Percentiles rank a stretch among this genome's conserved stretches.
These are phyloP conservation scores for Eugenia klotzschiana DNA, from an alignment of 441 rosid species.

Conservation along the genomic window DNA sequence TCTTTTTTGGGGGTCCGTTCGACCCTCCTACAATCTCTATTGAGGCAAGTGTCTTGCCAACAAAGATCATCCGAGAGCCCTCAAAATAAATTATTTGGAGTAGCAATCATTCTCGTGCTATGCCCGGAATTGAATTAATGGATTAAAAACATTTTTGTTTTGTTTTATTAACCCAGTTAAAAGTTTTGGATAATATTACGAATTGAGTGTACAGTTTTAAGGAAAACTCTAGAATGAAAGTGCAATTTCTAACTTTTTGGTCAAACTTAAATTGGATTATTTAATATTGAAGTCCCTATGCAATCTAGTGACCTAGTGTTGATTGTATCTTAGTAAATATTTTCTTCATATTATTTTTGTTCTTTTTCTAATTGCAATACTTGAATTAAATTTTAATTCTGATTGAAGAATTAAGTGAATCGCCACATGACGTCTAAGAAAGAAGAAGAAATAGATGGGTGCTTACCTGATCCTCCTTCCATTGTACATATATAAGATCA, in stretches of 20 bases:
- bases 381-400: neutral
- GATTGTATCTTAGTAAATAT: neutral
- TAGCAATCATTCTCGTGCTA: neutral
- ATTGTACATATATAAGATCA: rapidly evolving
- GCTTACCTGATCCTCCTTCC: neutral
- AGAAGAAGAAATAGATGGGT: neutral
- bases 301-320: neutral
- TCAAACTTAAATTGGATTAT: neutral
- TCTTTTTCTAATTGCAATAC: neutral
- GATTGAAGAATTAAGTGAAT: neutral
- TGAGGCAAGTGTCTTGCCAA: too few species aligned
- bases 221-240: neutral
- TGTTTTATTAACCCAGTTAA: neutral
- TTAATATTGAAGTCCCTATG: neutral
- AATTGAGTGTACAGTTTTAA: neutral
- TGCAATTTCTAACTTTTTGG: neutral
- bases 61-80: too few species aligned
- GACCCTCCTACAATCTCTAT: too few species aligned
- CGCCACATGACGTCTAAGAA: neutral
- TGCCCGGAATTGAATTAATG: neutral
- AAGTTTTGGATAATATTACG: neutral
- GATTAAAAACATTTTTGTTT: neutral
- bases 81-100: neutral
- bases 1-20: too few species aligned
- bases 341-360: neutral